These are phyloP conservation scores for Suhomyces vadensis DNA, from an alignment of 805 yeast genomes.

Conservation along the genomic window DNA sequence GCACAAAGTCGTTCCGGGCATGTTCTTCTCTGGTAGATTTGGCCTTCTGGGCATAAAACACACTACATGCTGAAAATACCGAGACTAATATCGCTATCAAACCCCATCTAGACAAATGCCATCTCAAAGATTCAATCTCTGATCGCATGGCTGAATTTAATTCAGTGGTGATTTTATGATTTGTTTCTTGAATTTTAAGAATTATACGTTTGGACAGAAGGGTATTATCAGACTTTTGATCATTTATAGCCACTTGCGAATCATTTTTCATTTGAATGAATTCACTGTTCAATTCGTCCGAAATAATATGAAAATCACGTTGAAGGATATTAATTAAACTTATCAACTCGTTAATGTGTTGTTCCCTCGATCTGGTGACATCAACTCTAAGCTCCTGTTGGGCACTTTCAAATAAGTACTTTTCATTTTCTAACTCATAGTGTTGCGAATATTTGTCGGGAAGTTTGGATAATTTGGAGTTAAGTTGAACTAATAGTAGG, in stretches of 20 bases:
- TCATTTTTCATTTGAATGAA: conserved; percentile 65
- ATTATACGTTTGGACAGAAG: conserved; percentile 67
- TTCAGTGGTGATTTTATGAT: conserved; percentile 80
- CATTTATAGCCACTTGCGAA: conserved; percentile 78
- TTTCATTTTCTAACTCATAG: conserved; percentile 82
- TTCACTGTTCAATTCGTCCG: conserved; percentile 72
- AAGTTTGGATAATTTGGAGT: conserved; percentile 44
- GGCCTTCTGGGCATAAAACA: conserved; percentile 51
- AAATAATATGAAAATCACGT: conserved; percentile 67
- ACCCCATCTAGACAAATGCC: conserved; percentile 93
- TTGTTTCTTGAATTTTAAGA: conserved; percentile 74
- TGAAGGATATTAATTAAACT: conserved; percentile 68
- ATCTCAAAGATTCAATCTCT: conserved; percentile 83
- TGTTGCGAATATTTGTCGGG: conserved; percentile 49
- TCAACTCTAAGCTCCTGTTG: conserved; percentile 83
- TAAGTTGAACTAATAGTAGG: conserved; percentile 45
- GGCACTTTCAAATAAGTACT: conserved; percentile 88
- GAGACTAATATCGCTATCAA: conserved; percentile 69
- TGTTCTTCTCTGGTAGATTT: conserved; percentile 21
- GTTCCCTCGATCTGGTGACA: conserved; percentile 68
- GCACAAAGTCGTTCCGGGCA: conserved; percentile 39
- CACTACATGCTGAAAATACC: conserved; percentile 53
- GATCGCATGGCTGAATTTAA: conserved; percentile 79
- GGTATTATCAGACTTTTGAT: conserved; percentile 83
- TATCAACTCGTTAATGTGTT: conserved; percentile 65